Evolutionary conservation across 345 rosid genomes (phyloP), one percentile per base, ranked within the genome.

Genomic region (Cardamine chenopodiifolia): DNA sequence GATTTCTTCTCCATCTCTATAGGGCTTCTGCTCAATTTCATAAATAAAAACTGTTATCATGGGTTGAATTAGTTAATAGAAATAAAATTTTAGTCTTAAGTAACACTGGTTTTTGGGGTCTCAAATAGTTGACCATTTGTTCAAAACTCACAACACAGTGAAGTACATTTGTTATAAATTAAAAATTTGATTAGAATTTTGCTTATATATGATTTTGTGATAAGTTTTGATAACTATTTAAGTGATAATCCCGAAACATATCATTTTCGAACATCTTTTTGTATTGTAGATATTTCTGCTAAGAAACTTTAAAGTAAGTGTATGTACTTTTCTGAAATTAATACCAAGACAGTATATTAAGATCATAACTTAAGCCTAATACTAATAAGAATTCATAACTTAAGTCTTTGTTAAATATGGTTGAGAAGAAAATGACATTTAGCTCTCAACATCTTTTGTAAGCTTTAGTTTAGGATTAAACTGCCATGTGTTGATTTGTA

Each of bases 1-100:
- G 85, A 83, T 68, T 67, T 77, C 77, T 85, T 85, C 72, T 71
- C 73, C 91, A 85, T 87, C 81, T 85, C 87, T 17, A 77, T 68
- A 8, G 80, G 83, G 72, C 88, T 85, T 75, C 91, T 85, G 72
- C 70, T 34, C 54, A 70, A 15, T 23, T 59, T 14, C 49, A 32
- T 10, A 47, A 9, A 8, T 14, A 15, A 32, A 6, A 6, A 3
- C 32, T 34, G 53, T 50, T 56, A 40, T 69, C 11, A 37, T 26
- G 12, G 25, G 70, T 39, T 39, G 12, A 28, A 39, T n/a, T 62
- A 4, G 23, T 72, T 72, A 42, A 31, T 19, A 52, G 34, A 62
- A 18, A 15, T 5, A 32, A 29, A 19, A 20, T 13, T 3, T 19
- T 14, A 20, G 15, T 31, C 13, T 35, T n/a, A 17, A 17, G 69